Evolutionary conservation across 1,284 basidiomycete species (phyloP).

Genomic region (Veloboletus limbatus): DNA sequence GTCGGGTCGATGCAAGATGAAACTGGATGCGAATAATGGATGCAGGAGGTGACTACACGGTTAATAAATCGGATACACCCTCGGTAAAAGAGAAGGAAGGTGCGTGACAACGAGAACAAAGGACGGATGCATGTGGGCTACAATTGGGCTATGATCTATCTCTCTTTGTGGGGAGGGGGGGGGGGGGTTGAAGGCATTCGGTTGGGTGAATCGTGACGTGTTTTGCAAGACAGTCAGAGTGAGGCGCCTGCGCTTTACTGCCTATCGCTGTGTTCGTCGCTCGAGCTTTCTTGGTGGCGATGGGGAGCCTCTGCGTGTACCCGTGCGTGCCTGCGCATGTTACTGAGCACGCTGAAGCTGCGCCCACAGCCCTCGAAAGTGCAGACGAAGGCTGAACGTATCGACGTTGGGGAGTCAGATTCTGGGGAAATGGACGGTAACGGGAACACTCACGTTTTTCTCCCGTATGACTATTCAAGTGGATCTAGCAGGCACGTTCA

Average conservation of each 20-base stretch:
- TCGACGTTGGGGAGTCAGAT: constrained; percentile 12
- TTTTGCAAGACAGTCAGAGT: constrained; percentile 5
- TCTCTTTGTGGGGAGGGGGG: no score
- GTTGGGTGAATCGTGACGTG: constrained; percentile 10
- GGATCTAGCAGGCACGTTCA: constrained; percentile 52
- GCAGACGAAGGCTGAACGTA: constrained; percentile 64
- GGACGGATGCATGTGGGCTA: constrained; percentile 13
- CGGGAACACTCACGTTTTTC: constrained; percentile 65
- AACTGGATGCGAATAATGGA: constrained; percentile 14
- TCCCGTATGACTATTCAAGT: constrained; percentile 81
- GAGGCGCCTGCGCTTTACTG: constrained; percentile 29
- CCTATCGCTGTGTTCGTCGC: constrained; percentile 45
- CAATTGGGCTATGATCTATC: constrained; percentile 8
- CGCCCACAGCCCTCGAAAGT: constrained; percentile 73
- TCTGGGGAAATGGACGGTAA: background rate
- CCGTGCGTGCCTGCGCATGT: constrained; percentile 81
- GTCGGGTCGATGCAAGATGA: constrained; percentile 1
- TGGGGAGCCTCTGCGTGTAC: constrained; percentile 51
- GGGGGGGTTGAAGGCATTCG: background rate
- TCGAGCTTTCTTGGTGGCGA: constrained; percentile 40
- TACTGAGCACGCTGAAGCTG: constrained; percentile 81
- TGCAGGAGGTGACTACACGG: constrained; percentile 13
- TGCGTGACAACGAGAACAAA: constrained; percentile 6
- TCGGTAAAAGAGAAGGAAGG: background rate
- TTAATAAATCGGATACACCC: constrained; percentile 26